Conservation (phyloP, 495 filamentous ascomycete species). For the Oleoguttula mirabilis region DNA sequence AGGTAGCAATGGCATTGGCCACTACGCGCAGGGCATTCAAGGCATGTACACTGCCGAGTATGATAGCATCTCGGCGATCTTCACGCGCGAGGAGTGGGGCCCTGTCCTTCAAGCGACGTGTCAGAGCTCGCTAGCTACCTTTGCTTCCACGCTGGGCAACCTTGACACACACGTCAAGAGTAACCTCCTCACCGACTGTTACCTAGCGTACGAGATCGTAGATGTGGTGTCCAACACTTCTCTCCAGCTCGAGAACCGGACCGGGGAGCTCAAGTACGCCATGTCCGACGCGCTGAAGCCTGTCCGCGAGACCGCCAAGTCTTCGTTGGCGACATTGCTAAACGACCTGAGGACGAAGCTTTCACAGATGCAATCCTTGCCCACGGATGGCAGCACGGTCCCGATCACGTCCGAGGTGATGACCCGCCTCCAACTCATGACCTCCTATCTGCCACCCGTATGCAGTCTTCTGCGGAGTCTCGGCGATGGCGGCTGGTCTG, state of each 20-base stretch:
- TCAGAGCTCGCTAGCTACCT: slow-evolving; percentile 60
- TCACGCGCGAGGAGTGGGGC: slow-evolving; percentile 72
- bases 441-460: slow-evolving; percentile 74
- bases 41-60: slow-evolving; percentile 77
- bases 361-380: slow-evolving; percentile 48
- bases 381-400: slow-evolving; percentile 64
- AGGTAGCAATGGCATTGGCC: slow-evolving; percentile 86
- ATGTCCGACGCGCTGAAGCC: slow-evolving; percentile 79
- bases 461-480: slow-evolving; percentile 82
- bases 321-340: slow-evolving; percentile 68
- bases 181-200: slow-evolving; percentile 87
- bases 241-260: slow-evolving; percentile 64
- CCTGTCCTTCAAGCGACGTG: slow-evolving; percentile 65
- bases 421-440: slow-evolving; percentile 74
- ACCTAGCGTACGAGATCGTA: slow-evolving; percentile 88
- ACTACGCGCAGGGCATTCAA: slow-evolving; percentile 79
- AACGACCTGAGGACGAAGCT: slow-evolving; percentile 73
- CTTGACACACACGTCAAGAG: slow-evolving; percentile 78
- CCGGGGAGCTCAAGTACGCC: slow-evolving; percentile 71
- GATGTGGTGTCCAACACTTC: slow-evolving; percentile 78
- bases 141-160: slow-evolving; percentile 75
- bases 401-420: slow-evolving; percentile 75
- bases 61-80: slow-evolving; percentile 73
- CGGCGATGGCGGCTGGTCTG: slow-evolving; percentile 83
- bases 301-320: slow-evolving; percentile 81